phyloP scores from a whole-genome alignment of 1,284 basidiomycete genomes.

The Papiliotrema terrestris region DNA sequence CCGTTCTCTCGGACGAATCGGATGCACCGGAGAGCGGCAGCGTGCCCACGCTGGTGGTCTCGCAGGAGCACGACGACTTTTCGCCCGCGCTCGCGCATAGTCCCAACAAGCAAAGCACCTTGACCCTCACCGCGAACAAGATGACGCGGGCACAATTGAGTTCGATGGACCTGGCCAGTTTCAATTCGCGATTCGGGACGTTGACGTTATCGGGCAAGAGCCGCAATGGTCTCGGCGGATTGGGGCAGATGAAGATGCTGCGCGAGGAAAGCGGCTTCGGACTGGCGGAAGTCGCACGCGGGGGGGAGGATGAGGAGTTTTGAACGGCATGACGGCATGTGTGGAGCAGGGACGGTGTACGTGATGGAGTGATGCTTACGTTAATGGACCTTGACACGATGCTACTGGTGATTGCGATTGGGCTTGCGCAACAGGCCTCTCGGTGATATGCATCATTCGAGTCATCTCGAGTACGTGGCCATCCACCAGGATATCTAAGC shows the following conservation, averaged over 20 bases:
- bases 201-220: conserved; percentile 17
- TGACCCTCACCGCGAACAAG: conserved; percentile 23
- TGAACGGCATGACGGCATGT: no score
- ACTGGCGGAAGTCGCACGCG: conserved; percentile 20
- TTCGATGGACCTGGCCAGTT: conserved; percentile 30
- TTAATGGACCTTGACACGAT: no score
- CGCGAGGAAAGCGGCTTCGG: conserved; percentile 33
- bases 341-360: no score
- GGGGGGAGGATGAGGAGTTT: conserved; percentile 4
- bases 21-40: neutral
- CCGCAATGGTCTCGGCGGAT: neutral
- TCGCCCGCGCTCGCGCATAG: conserved; percentile 6
- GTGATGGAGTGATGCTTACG: no score
- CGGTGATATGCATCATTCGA: no score
- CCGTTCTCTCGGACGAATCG: conserved; percentile 16
- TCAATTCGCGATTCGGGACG: conserved; percentile 29
- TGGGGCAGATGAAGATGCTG: conserved; percentile 20
- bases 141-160: conserved; percentile 30
- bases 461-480: no score
- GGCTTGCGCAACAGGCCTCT: no score
- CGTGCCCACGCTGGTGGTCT: conserved; percentile 16
- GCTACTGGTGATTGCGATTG: no score
- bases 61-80: conserved; percentile 17
- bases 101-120: conserved; percentile 10
- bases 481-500: no score